These are phyloP conservation scores for Chlamydomonas reinhardtii DNA, from an alignment of 163 green algal species.

Conservation along the genomic window DNA sequence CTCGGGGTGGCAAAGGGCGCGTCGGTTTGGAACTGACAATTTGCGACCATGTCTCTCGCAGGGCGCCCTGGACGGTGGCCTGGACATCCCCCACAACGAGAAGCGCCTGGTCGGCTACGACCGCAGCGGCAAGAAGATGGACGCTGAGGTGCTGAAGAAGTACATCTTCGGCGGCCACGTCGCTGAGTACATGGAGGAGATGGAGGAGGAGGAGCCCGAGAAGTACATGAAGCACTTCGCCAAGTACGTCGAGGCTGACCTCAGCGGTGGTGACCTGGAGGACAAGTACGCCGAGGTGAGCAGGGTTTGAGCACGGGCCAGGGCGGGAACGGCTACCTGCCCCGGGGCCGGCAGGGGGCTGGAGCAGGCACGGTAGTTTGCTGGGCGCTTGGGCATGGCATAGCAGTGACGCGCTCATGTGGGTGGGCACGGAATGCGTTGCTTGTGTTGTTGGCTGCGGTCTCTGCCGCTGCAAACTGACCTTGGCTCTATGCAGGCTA, in stretches of 20 bases:
- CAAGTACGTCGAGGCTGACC: slow-evolving; percentile 89
- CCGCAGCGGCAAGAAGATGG: slow-evolving; percentile 89
- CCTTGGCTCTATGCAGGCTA: too few species aligned
- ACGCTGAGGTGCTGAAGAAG: slow-evolving; percentile 92
- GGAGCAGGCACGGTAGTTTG: too few species aligned
- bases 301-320: too few species aligned
- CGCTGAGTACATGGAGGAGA: slow-evolving; percentile 97
- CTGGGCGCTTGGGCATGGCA: too few species aligned
- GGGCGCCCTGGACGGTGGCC: slow-evolving; percentile 96
- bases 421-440: too few species aligned
- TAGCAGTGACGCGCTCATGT: too few species aligned
- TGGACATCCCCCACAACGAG: slow-evolving; percentile 99
- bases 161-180: slow-evolving; percentile 98
- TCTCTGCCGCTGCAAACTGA: too few species aligned
- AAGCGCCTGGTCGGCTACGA: slow-evolving; percentile 98
- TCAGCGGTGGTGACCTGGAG: slow-evolving; percentile 93
- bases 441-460: too few species aligned
- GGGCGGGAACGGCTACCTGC: too few species aligned
- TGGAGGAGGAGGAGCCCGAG: slow-evolving; percentile 97
- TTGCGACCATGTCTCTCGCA: slow-evolving; percentile 52
- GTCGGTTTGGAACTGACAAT: not conserved
- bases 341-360: not conserved
- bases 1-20: too few species aligned
- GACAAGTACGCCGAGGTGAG: slow-evolving; percentile 88
- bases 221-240: slow-evolving; percentile 96